phyloP scores from a whole-genome alignment of 2,329 filamentous ascomycete species.

The Xylariaceae sp. region DNA sequence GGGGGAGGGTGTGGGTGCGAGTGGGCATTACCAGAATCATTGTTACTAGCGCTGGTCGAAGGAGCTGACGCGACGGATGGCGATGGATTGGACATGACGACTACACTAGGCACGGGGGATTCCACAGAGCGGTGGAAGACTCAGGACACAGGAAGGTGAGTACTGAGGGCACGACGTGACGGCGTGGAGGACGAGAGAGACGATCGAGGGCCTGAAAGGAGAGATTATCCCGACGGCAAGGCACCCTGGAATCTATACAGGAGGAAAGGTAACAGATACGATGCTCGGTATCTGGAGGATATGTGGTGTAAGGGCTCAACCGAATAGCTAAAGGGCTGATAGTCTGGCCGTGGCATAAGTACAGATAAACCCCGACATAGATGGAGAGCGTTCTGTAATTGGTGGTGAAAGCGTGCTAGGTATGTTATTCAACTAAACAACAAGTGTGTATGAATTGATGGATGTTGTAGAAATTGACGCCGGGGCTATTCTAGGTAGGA shows the following conservation, averaged over 20 bases:
- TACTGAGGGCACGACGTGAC: neutral
- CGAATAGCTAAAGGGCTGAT: slow-evolving; percentile 6
- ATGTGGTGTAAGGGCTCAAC: neutral
- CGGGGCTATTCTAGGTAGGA: neutral
- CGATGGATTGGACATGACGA: slow-evolving; percentile 33
- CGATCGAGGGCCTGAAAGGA: neutral
- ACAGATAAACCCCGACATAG: neutral
- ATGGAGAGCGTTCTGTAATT: neutral
- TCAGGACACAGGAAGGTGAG: neutral
- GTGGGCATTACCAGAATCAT: slow-evolving; percentile 31
- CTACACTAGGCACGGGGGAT: neutral
- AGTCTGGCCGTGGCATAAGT: neutral
- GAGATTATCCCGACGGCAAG: slow-evolving; percentile 20
- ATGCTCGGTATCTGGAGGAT: neutral
- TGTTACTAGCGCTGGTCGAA: slow-evolving; percentile 29
- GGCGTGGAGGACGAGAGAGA: slow-evolving; percentile 1
- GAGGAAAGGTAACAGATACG: slow-evolving; percentile 8
- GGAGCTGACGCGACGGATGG: slow-evolving; percentile 28
- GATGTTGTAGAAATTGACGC: neutral
- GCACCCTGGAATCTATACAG: slow-evolving; percentile 26
- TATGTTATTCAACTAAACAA: neutral
- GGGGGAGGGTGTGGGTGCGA: neutral
- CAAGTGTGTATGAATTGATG: neutral
- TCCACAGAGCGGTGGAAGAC: neutral
- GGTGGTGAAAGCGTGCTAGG: neutral